A percentile compares a stretch with the other conserved stretches of the same genome.
phyloP scores from a whole-genome alignment of 805 yeast species.

The Starmera pachycereana region DNA sequence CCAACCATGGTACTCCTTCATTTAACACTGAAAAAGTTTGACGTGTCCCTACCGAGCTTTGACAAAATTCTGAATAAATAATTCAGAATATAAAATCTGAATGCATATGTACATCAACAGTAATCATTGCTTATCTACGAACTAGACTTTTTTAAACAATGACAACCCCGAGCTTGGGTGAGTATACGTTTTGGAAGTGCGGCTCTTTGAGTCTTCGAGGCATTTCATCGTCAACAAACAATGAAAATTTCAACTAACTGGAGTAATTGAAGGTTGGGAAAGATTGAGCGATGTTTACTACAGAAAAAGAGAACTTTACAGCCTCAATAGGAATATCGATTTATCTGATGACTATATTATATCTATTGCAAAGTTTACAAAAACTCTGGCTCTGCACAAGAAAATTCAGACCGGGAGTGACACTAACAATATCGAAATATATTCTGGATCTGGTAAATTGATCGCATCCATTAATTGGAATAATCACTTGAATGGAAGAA shows the following conservation, averaged over 20 bases:
- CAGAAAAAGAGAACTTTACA: conserved; percentile 43
- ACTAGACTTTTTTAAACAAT: not conserved
- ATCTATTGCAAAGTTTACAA: conserved; percentile 4
- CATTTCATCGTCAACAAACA: not conserved
- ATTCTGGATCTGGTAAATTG: conserved; percentile 23
- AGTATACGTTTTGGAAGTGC: not conserved
- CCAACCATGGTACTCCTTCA: too few relatives aligned
- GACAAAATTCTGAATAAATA: too few relatives aligned
- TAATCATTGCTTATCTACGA: too few relatives aligned
- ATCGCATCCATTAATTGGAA: conserved; percentile 29
- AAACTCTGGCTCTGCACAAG: conserved; percentile 4
- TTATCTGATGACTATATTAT: not conserved
- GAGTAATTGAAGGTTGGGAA: conserved; percentile 50
- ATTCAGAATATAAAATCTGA: too few relatives aligned
- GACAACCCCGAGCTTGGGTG: conserved; percentile 23
- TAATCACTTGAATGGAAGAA: conserved; percentile 37
- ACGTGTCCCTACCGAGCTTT: too few relatives aligned
- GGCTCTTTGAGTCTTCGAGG: not conserved
- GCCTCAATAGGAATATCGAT: not conserved
- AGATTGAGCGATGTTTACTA: conserved; percentile 63
- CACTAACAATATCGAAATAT: conserved; percentile 16
- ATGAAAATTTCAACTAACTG: conserved; percentile 25
- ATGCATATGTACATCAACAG: too few relatives aligned
- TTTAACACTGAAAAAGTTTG: too few relatives aligned
- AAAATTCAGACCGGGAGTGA: not conserved